Evolutionary conservation across 148 eudicot genomes (phyloP).

Genomic region (Silene conica): DNA sequence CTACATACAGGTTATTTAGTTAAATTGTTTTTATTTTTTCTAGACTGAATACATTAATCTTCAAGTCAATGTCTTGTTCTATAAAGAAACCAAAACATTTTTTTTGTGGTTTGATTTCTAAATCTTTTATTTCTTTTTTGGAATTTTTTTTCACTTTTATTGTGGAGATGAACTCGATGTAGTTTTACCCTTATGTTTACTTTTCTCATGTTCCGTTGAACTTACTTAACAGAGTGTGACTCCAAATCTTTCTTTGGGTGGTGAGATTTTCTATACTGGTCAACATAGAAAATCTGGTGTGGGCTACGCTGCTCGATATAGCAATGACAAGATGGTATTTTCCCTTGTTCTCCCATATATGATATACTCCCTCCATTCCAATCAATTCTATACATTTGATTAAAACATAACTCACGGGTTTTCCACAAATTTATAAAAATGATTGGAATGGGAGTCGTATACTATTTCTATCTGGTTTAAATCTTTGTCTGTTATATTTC

Average conservation of each 20-base stretch:
- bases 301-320: constrained; percentile 91
- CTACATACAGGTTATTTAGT: constrained; percentile 75
- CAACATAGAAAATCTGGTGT: constrained; percentile 89
- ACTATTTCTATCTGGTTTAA: not conserved
- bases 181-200: not conserved
- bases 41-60: no score
- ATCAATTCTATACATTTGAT: no score
- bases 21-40: not conserved
- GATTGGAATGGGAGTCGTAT: not conserved
- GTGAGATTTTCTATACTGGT: constrained; percentile 94
- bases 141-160: not conserved
- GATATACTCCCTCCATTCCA: no score
- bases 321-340: constrained; percentile 72
- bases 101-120: not conserved
- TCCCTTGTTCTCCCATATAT: constrained; percentile 2
- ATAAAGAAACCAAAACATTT: not conserved
- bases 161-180: not conserved
- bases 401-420: no score
- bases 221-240: constrained; percentile 73
- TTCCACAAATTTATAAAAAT: no score
- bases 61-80: not conserved
- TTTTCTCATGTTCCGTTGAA: not conserved
- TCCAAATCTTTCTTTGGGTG: constrained; percentile 73
- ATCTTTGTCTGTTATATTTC: not conserved
- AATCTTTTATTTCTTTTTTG: not conserved